Conservation (phyloP, 2,329 filamentous ascomycete species). For the Thermothelomyces thermophilus region DNA sequence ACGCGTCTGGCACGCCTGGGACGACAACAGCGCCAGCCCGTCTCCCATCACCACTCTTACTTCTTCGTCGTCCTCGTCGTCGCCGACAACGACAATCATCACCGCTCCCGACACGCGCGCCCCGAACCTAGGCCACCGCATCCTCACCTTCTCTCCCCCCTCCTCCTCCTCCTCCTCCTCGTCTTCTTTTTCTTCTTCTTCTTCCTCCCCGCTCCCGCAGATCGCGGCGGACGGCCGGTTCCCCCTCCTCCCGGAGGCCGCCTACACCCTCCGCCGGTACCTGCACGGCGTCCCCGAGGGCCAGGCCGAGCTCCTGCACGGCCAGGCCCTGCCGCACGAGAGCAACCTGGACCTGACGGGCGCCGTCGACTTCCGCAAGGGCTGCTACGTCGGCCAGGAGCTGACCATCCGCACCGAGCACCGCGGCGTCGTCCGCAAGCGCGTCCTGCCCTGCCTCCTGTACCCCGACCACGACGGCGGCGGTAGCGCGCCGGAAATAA, state of each 20-base stretch:
- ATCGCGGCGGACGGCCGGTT: no score
- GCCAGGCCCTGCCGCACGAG: slow-evolving; percentile 74
- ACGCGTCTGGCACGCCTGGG: slow-evolving; percentile 70
- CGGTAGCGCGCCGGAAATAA: slow-evolving; percentile 47
- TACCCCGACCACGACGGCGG: slow-evolving; percentile 38
- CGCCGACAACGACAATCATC: slow-evolving; percentile 21
- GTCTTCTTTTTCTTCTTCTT: slow-evolving; percentile 1
- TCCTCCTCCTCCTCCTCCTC: slow-evolving; percentile 1
- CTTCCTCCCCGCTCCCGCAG: slow-evolving; percentile 15
- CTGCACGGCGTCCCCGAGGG: slow-evolving; percentile 80
- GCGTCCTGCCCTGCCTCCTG: slow-evolving; percentile 75
- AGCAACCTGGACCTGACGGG: slow-evolving; percentile 80
- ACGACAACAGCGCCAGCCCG: slow-evolving; percentile 34
- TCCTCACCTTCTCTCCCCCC: slow-evolving; percentile 30
- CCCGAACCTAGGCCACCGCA: slow-evolving; percentile 49
- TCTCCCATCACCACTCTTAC: background rate
- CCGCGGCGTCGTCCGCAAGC: slow-evolving; percentile 85
- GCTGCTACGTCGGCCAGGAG: slow-evolving; percentile 95
- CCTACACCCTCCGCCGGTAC: slow-evolving; percentile 72
- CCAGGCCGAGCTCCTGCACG: slow-evolving; percentile 65
- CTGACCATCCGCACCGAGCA: slow-evolving; percentile 93
- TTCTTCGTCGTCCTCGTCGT: background rate
- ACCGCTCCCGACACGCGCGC: slow-evolving; percentile 47
- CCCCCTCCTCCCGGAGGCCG: slow-evolving; percentile 41
- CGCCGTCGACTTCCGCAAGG: slow-evolving; percentile 88